Percentiles rank a stretch among this genome's conserved stretches.
Evolutionary conservation across 2,329 filamentous ascomycete genomes (phyloP).

Genomic region (Clonostachys sp.): DNA sequence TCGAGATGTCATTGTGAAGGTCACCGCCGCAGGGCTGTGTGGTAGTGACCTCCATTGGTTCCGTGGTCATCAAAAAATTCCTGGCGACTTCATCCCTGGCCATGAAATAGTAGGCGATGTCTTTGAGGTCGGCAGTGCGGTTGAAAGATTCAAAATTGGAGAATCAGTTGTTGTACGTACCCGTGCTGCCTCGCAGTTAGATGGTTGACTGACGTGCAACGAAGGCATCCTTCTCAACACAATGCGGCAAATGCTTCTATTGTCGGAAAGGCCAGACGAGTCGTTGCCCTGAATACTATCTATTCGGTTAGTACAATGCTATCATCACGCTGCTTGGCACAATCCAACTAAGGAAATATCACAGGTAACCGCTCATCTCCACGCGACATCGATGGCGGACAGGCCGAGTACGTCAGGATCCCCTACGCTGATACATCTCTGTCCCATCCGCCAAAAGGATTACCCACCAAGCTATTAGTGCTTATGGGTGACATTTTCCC

Average conservation of each 20-base stretch:
- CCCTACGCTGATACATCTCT: constrained; percentile 56
- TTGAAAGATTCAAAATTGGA: constrained; percentile 31
- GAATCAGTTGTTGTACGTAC: background rate
- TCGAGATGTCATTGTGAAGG: constrained; percentile 56
- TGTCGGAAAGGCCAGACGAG: constrained; percentile 74
- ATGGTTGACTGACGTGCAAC: constrained; percentile 2
- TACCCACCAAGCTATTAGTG: constrained; percentile 62
- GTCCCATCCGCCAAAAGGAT: constrained; percentile 1
- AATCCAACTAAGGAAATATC: too few species aligned
- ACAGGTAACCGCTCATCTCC: constrained; percentile 7
- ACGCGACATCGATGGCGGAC: constrained; percentile 65
- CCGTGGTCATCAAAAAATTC: constrained; percentile 72
- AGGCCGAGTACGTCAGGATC: constrained; percentile 79
- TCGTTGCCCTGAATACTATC: constrained; percentile 64
- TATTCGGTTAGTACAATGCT: constrained; percentile 56
- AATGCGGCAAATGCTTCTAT: constrained; percentile 66
- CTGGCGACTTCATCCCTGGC: constrained; percentile 63
- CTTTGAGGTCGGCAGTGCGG: constrained; percentile 60
- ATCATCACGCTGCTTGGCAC: constrained; percentile 31
- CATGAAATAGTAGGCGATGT: constrained; percentile 85
- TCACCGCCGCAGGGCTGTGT: constrained; percentile 64
- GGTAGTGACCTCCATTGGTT: constrained; percentile 82
- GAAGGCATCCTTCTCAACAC: too few species aligned
- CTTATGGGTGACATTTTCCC: constrained; percentile 97
- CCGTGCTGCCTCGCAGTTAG: background rate